Conservation (phyloP, 2,329 filamentous ascomycete genomes). For the Aspergillus ochraceoroseus region DNA sequence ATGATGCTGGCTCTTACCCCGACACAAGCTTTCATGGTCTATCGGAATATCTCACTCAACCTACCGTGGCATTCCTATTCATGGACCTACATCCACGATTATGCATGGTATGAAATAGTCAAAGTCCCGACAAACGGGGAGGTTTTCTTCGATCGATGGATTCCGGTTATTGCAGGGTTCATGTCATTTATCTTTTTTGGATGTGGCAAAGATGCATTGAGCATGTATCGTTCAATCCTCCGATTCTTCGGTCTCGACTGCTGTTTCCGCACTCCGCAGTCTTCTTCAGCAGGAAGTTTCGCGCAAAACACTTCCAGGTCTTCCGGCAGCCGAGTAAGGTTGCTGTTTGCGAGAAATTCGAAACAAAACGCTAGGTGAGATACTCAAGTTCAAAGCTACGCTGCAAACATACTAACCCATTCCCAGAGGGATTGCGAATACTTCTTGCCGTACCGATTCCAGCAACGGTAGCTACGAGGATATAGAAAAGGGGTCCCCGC, state of each 20-base stretch:
- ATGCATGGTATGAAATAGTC: conserved; percentile 48
- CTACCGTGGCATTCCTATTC: conserved; percentile 44
- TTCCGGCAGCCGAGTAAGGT: conserved; percentile 27
- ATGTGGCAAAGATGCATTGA: conserved; percentile 56
- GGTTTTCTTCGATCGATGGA: conserved; percentile 55
- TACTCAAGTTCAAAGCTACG: background rate
- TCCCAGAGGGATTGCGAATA: conserved; percentile 12
- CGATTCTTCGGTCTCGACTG: conserved; percentile 40
- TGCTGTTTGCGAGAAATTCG: conserved; percentile 24
- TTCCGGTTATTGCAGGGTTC: conserved; percentile 51
- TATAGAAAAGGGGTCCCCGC: conserved; percentile 24
- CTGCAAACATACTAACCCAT: background rate
- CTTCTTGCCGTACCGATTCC: conserved; percentile 1
- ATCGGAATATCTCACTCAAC: conserved; percentile 37
- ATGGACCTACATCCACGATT: conserved; percentile 52
- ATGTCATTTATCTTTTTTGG: conserved; percentile 62
- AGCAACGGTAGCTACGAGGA: conserved; percentile 13
- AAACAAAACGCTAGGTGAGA: conserved; percentile 19
- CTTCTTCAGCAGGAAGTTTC: conserved; percentile 16
- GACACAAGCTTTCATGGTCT: conserved; percentile 50
- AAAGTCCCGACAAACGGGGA: conserved; percentile 45
- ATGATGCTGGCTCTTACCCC: conserved; percentile 55
- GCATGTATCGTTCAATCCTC: conserved; percentile 50
- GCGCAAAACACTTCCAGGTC: conserved; percentile 20
- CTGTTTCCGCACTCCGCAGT: conserved; percentile 27